Base-by-base conservation (phyloP, 2,329 filamentous ascomycete genomes). In the Penicillium hordei region DNA sequence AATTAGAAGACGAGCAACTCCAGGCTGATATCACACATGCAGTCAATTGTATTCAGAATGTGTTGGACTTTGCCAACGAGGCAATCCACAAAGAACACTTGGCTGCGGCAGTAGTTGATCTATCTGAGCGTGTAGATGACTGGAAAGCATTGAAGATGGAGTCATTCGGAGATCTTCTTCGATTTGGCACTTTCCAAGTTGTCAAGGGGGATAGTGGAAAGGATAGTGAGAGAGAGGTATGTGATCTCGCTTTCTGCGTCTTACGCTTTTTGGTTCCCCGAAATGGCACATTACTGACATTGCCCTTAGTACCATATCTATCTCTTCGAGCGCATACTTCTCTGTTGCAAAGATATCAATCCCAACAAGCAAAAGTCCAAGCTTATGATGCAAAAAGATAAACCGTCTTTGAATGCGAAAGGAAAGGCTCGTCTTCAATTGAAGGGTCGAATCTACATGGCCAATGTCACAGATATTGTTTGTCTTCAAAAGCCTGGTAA, bases 391-490 rank as follows among this genome's bases (percentile, higher is more conserved):
- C 75, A 75, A 73, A 91, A 89, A 73, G 90, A 91, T 55, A 93
- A 91, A 71, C 88, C 80, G 19, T 70, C 80, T 17, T 82, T 86
- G 57, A 90, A 87, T 73, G 87, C 85, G 72, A 89, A 86, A 68
- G 89, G 89, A 42, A 96, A 93, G 76, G 78, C 82, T 29, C 85
- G 83, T 65, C 82, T 97, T 60, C 93, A 97, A 75, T 83, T 99
- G 31, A 99, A 99, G 76, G 94, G 94, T 39, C 87, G 94, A 51
- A 99, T 99, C 68, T 97, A 97, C 78, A 97, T 99, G 93, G 92
- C 93, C 66, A 99, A 99, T 70, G 93, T 99, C 54, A 97, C 93
- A 39, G 91, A 97, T 73, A 88, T 96, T n/a, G 81, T 96, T 42
- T 93, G 89, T 19, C 81, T 94, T 59, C 87, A 89, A 49, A 96